These are phyloP conservation scores for Licmophora abbreviata DNA, from an alignment of 108 stramenopile genomes.

Conservation along the genomic window DNA sequence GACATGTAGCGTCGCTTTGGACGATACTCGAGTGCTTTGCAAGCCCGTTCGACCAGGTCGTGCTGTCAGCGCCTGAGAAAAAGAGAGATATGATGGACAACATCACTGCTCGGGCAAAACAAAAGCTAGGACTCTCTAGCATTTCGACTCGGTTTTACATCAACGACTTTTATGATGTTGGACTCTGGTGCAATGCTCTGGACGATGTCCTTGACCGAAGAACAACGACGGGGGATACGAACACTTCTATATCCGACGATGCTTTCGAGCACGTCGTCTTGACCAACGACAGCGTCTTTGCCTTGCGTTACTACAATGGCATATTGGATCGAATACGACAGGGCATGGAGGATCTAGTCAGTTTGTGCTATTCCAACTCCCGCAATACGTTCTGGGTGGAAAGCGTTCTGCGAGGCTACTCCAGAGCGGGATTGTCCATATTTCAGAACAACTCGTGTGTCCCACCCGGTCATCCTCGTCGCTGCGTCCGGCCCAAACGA, in stretches of 20 bases:
- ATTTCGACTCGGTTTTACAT: constrained; percentile 11
- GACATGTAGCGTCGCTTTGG: not conserved
- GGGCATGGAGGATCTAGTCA: not conserved
- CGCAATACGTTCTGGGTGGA: constrained; percentile 8
- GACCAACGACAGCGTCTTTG: constrained; percentile 13
- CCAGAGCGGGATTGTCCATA: not conserved
- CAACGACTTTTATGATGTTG: constrained; percentile 31
- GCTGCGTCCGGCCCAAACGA: not conserved
- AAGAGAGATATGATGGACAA: not conserved
- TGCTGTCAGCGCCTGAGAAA: not conserved
- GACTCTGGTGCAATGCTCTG: constrained; percentile 34
- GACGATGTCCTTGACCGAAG: not conserved
- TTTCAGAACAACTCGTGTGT: constrained; percentile 11
- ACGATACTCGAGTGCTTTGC: not conserved
- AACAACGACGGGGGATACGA: not conserved
- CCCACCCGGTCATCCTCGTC: not conserved
- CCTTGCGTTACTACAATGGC: constrained; percentile 7
- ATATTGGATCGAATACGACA: constrained; percentile 6
- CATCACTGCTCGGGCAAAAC: not conserved
- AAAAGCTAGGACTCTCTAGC: not conserved
- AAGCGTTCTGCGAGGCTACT: constrained; percentile 8
- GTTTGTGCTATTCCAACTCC: not conserved
- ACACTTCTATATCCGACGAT: not conserved
- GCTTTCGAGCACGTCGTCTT: constrained; percentile 2
- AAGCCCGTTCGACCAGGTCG: not conserved